A percentile compares a stretch with the other conserved stretches of the same genome.
Conservation (phyloP, 805 yeast species). For the Teunomyces cretensis region DNA sequence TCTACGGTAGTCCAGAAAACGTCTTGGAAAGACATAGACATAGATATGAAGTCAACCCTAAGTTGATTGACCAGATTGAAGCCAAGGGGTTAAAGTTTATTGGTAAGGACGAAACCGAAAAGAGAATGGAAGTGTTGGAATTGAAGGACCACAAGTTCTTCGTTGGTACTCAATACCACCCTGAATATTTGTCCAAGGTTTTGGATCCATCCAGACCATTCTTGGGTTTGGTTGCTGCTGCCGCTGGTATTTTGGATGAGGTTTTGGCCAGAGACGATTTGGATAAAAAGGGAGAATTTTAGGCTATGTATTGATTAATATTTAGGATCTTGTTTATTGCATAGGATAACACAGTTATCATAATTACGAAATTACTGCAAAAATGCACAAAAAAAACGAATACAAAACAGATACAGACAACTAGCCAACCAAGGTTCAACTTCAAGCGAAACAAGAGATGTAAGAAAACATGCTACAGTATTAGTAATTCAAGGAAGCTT, state of each 20-base stretch:
- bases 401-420: too few relatives aligned
- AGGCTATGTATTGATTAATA: constrained; percentile 5
- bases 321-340: constrained; percentile 2
- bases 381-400: neutral
- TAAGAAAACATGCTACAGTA: too few relatives aligned
- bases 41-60: constrained; percentile 95
- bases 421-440: too few relatives aligned
- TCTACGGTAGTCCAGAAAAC: constrained; percentile 68
- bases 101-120: constrained; percentile 87
- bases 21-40: constrained; percentile 97
- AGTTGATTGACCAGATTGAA: constrained; percentile 69
- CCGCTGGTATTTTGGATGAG: constrained; percentile 76
- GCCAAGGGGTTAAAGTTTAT: constrained; percentile 79
- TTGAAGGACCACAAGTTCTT: constrained; percentile 83
- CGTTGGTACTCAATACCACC: constrained; percentile 97
- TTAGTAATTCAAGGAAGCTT: too few relatives aligned
- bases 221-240: constrained; percentile 93
- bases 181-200: constrained; percentile 95
- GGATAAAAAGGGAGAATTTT: constrained; percentile 45
- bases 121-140: constrained; percentile 94
- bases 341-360: neutral
- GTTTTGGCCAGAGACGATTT: constrained; percentile 50
- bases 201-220: constrained; percentile 96
- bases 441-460: too few relatives aligned
- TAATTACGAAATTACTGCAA: neutral